A percentile compares a stretch with the other conserved stretches of the same genome.
Conservation (phyloP, 345 rosid genomes). For the Cardiospermum halicacabum region DNA sequence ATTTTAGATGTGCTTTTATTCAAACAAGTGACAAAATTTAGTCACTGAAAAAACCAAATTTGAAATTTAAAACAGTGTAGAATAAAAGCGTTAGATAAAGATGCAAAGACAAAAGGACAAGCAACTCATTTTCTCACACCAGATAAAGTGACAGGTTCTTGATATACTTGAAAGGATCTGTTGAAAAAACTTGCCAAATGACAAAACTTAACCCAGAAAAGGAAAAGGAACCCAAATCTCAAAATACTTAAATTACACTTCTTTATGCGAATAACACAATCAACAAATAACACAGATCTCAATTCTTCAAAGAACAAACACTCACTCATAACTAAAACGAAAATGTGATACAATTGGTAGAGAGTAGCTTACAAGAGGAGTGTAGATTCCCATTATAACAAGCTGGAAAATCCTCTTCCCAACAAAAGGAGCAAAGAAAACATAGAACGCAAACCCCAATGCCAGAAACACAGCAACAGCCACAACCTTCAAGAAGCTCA, state of each 20-base stretch:
- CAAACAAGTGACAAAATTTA: slow-evolving; percentile 8
- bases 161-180: slow-evolving; percentile 16
- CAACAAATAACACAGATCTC: slow-evolving; percentile 42
- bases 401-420: slow-evolving; percentile 78
- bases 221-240: slow-evolving; percentile 16
- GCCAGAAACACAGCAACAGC: slow-evolving; percentile 99
- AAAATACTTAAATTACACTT: slow-evolving; percentile 3
- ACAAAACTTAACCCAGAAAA: slow-evolving; percentile 14
- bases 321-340: neutral
- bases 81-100: slow-evolving; percentile 2
- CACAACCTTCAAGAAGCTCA: slow-evolving; percentile 76
- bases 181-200: slow-evolving; percentile 10
- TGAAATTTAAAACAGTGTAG: neutral
- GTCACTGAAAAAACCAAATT: slow-evolving; percentile 2
- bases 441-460: slow-evolving; percentile 94
- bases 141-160: slow-evolving; percentile 10
- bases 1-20: neutral
- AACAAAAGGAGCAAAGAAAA: slow-evolving; percentile 97
- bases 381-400: slow-evolving; percentile 82
- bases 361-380: slow-evolving; percentile 74
- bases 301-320: slow-evolving; percentile 9
- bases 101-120: slow-evolving; percentile 24
- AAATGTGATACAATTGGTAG: slow-evolving; percentile 1
- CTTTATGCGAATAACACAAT: neutral
- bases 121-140: slow-evolving; percentile 12